phyloP scores from a whole-genome alignment of 495 filamentous ascomycete species.

The Xylaria grammica region DNA sequence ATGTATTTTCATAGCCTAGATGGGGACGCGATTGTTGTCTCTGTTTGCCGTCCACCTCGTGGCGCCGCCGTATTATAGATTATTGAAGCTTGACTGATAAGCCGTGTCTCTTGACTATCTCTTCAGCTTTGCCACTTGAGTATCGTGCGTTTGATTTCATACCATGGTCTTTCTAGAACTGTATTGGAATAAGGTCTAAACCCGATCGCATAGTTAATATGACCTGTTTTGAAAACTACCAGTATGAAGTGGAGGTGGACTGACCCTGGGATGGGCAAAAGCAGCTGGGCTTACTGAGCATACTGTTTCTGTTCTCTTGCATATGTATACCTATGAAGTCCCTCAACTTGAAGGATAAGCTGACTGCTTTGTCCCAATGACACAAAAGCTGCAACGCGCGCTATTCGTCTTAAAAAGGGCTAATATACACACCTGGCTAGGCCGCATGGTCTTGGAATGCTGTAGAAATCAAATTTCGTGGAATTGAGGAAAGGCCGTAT shows the following conservation, averaged over 20 bases:
- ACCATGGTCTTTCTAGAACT: background rate
- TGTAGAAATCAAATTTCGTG: constrained; percentile 8
- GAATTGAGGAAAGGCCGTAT: constrained; percentile 17
- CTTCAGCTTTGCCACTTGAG: background rate
- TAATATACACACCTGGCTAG: background rate
- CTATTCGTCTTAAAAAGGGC: background rate
- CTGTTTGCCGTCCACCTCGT: background rate
- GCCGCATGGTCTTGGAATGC: background rate
- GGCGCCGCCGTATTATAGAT: background rate
- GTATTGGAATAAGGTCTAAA: background rate
- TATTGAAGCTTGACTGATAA: background rate
- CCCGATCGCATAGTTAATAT: background rate
- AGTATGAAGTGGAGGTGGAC: background rate
- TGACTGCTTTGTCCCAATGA: constrained; percentile 3
- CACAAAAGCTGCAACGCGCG: constrained; percentile 2
- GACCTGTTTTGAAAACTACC: constrained; percentile 4
- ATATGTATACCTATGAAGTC: constrained; percentile 22
- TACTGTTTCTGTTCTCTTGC: constrained; percentile 14
- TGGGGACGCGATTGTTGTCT: background rate
- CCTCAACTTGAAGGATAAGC: constrained; percentile 10
- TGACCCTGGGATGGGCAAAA: background rate
- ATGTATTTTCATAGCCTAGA: background rate
- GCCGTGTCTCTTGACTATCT: background rate
- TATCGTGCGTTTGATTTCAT: background rate
- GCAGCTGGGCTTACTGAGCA: constrained; percentile 15